Conservation (phyloP, 2,329 filamentous ascomycete genomes). For the Calycina marina region DNA sequence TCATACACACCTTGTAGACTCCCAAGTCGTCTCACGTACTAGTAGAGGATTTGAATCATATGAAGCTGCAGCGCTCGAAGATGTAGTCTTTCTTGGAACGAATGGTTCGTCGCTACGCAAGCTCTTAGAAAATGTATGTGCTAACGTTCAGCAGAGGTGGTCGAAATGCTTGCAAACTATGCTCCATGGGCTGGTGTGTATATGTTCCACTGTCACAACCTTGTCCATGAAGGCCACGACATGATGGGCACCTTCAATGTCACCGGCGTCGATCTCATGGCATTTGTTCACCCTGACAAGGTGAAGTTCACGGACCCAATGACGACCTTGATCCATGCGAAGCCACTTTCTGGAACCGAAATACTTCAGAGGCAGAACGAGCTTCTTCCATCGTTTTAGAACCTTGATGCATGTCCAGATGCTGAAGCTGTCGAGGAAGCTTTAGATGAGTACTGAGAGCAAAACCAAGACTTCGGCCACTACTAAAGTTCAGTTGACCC, state of each 20-base stretch:
- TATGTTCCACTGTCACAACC: conserved; percentile 28
- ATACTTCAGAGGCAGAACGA: conserved; percentile 2
- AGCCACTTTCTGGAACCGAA: conserved; percentile 8
- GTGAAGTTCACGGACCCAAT: conserved; percentile 12
- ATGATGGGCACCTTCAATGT: conserved; percentile 22
- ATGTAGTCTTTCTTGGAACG: conserved; percentile 38
- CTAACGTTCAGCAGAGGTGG: conserved; percentile 25
- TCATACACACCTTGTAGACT: conserved; percentile 45
- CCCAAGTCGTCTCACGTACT: conserved; percentile 34
- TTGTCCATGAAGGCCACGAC: conserved; percentile 21
- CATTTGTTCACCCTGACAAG: conserved; percentile 11
- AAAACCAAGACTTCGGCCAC: neutral
- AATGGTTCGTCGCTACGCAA: conserved; percentile 14
- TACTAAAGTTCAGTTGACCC: too few relatives aligned
- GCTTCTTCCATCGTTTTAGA: neutral
- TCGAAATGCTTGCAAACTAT: conserved; percentile 35
- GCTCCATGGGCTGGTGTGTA: conserved; percentile 38
- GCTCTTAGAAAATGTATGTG: conserved; percentile 26
- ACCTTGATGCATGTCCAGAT: conserved; percentile 7
- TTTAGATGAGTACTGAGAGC: neutral
- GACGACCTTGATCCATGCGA: neutral
- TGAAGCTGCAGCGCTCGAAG: conserved; percentile 39
- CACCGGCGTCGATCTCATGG: conserved; percentile 5
- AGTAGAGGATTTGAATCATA: conserved; percentile 31
- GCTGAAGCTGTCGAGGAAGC: conserved; percentile 4